These are phyloP conservation scores for Sparassis latifolia DNA, from an alignment of 1,284 basidiomycete genomes.

Conservation along the genomic window DNA sequence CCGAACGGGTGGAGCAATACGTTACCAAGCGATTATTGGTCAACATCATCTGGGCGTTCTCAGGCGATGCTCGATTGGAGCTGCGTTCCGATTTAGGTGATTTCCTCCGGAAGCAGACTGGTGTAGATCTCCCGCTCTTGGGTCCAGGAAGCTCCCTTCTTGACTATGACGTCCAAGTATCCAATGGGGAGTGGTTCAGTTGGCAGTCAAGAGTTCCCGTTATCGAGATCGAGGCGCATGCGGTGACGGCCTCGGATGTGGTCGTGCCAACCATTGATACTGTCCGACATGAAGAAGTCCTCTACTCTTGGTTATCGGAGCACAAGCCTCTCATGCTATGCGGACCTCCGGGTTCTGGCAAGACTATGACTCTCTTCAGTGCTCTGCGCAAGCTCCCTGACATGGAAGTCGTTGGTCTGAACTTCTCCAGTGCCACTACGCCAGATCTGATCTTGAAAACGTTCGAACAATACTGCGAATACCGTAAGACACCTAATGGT, in stretches of 20 bases:
- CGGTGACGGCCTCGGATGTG: constrained; percentile 91
- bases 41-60: constrained; percentile 96
- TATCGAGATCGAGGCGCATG: constrained; percentile 95
- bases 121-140: constrained; percentile 83
- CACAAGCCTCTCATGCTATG: constrained; percentile 99
- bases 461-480: constrained; percentile 99
- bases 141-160: constrained; percentile 79
- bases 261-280: constrained; percentile 99
- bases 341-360: constrained; percentile 97
- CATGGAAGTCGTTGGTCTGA: constrained; percentile 98
- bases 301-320: constrained; percentile 98
- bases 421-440: constrained; percentile 98
- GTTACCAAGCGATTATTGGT: constrained; percentile 88
- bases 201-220: constrained; percentile 93
- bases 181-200: constrained; percentile 81
- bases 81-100: constrained; percentile 88
- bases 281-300: constrained; percentile 95
- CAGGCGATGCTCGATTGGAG: constrained; percentile 91
- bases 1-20: constrained; percentile 86
- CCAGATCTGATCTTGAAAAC: constrained; percentile 98
- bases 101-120: constrained; percentile 80
- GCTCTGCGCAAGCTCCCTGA: constrained; percentile 96
- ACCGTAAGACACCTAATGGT: constrained; percentile 96
- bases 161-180: constrained; percentile 91
- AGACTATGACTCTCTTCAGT: constrained; percentile 99